Evolutionary conservation across 106 monocot species (phyloP), one percentile per base, ranked within the genome.

Genomic region (Dioscorea zingiberensis): DNA sequence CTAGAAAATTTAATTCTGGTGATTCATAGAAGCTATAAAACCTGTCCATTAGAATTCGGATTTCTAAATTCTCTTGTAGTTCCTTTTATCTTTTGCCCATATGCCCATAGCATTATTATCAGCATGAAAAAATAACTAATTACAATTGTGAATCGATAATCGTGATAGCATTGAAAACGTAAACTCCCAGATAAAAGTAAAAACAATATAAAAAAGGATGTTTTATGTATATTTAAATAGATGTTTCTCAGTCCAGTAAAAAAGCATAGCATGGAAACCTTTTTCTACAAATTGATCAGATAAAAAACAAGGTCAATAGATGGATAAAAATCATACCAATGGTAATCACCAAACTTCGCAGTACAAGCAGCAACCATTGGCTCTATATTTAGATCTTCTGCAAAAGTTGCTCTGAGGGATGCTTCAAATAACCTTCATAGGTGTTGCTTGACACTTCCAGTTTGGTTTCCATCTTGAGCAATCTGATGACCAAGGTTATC

Each of bases 71-170:
- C 86, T 23, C 79, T 70, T 6, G 86, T 68, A 27, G 77, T 89
- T 69, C 84, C 88, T 80, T 84, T 98, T 47, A 98, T 78, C 67
- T 69, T 86, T 25, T n/a, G 85, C 79, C 79, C 88, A 98, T 53
- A 98, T 47, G 13, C 88, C 73, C 92, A 98, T 92, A 0, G 97
- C 92, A 80, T 98, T 98, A 69, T 98, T 98, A 65, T n/a, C 97
- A 92, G 73, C 49, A 86, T 56, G 25, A n/a, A 38, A 21, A 47
- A 13, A n/a, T 47, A 64, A 22, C 44, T 25, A 21, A 25, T 62
- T 23, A 29, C 3, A 29, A 32, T 17, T 44, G 21, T 4, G 16
- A 17, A 62, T 38, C 38, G 9, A 38, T 38, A 1, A 10, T 38
- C 38, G 6, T n/a, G n/a, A n/a, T n/a, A n/a, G 38, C 4, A 38